Conservation (phyloP, 2,329 filamentous ascomycete species). For the Tetracladium maxilliforme region DNA sequence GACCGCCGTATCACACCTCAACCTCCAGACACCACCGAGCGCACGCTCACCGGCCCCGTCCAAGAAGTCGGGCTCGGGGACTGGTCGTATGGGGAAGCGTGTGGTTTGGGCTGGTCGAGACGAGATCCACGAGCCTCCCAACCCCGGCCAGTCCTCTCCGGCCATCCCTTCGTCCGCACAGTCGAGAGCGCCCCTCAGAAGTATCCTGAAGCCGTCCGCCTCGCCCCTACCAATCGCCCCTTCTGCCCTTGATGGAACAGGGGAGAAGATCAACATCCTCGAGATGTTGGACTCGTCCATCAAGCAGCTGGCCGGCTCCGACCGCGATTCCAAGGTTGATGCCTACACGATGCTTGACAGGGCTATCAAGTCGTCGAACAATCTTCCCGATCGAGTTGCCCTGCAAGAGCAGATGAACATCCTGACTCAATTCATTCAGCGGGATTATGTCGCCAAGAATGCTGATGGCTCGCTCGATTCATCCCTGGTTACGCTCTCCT, state of each 20-base stretch:
- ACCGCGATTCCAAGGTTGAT: conserved; percentile 62
- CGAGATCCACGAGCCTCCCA: conserved; percentile 14
- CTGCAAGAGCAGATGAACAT: conserved; percentile 63
- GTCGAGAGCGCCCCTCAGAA: conserved; percentile 40
- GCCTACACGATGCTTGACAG: conserved; percentile 71
- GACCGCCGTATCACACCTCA: conserved; percentile 8
- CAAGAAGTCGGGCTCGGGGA: conserved; percentile 4
- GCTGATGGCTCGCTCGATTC: conserved; percentile 42
- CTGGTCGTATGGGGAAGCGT: too few relatives aligned
- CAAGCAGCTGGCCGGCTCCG: conserved; percentile 63
- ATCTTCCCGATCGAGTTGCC: conserved; percentile 60
- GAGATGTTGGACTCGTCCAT: conserved; percentile 77
- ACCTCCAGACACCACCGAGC: conserved; percentile 6
- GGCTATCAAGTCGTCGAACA: conserved; percentile 67
- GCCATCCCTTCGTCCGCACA: conserved; percentile 9
- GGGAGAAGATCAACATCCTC: conserved; percentile 39
- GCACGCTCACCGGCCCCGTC: conserved; percentile 17
- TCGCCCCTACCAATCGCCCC: conserved; percentile 4
- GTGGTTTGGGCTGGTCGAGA: too few relatives aligned
- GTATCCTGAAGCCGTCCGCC: conserved; percentile 64
- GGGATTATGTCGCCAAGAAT: conserved; percentile 57
- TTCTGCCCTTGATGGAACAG: conserved; percentile 3
- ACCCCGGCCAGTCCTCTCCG: conserved; percentile 5
- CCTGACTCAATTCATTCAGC: conserved; percentile 68
- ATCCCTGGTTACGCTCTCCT: conserved; percentile 60